A percentile compares a stretch with the other conserved stretches of the same genome.
Evolutionary conservation across 176 grass and related monocot genomes (phyloP).

Genomic region (Tillandsia fasciculata): DNA sequence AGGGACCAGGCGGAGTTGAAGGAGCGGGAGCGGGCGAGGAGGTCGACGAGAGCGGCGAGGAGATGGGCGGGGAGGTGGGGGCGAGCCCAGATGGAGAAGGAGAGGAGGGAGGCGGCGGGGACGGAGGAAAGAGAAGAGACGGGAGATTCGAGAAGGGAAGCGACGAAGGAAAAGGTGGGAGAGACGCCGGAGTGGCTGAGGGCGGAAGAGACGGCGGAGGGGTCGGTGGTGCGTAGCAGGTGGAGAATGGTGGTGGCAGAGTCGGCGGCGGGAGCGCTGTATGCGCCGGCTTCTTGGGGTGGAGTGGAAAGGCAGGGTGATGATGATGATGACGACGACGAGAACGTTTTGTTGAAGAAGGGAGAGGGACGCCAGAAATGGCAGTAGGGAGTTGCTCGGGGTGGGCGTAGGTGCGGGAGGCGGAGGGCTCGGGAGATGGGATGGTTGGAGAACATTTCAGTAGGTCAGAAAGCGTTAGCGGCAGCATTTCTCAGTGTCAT

Average conservation of each 20-base stretch:
- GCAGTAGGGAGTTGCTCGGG: too few relatives aligned
- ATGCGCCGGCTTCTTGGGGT: not conserved
- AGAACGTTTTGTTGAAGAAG: not conserved
- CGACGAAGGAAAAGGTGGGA: conserved; percentile 1
- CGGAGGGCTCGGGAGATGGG: too few relatives aligned
- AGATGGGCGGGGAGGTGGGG: conserved; percentile 13
- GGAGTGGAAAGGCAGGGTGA: not conserved
- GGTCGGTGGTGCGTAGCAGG: conserved; percentile 12
- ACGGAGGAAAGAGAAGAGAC: conserved; percentile 15
- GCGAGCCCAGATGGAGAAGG: conserved; percentile 49
- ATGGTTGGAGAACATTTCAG: too few relatives aligned
- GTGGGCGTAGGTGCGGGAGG: too few relatives aligned
- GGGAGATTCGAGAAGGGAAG: conserved; percentile 11
- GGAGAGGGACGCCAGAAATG: not conserved
- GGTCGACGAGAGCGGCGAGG: conserved; percentile 35
- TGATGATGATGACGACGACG: not conserved
- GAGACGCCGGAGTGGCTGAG: conserved; percentile 5
- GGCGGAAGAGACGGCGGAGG: conserved; percentile 4
- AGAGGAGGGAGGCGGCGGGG: conserved; percentile 28
- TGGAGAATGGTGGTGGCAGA: conserved; percentile 3
- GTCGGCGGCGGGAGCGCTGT: not conserved
- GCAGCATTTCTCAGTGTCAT: too few relatives aligned
- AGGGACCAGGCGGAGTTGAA: conserved; percentile 59
- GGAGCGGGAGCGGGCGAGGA: conserved; percentile 42
- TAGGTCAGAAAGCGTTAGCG: too few relatives aligned